Evolutionary conservation across 2,329 filamentous ascomycete genomes (phyloP).

Genomic region (Cladophialophora bantiana): DNA sequence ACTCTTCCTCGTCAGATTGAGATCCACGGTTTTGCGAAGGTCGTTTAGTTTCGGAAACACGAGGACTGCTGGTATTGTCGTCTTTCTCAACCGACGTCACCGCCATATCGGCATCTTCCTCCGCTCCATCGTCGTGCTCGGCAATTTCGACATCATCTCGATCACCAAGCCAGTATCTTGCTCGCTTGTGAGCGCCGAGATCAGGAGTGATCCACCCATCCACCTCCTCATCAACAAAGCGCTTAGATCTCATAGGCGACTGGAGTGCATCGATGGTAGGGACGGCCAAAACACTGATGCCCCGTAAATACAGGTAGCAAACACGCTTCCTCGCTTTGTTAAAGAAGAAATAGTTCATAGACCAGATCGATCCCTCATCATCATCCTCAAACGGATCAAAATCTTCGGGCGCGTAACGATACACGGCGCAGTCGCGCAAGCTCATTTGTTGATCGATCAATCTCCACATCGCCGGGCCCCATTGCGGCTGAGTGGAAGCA

Average conservation of each 20-base stretch:
- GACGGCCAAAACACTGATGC: conserved; percentile 75
- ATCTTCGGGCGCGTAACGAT: conserved; percentile 86
- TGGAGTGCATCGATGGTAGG: conserved; percentile 62
- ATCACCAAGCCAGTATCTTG: conserved; percentile 86
- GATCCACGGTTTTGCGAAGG: conserved; percentile 24
- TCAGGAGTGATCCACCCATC: conserved; percentile 59
- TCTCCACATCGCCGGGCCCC: conserved; percentile 91
- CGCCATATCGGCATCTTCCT: conserved; percentile 42
- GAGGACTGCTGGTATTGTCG: conserved; percentile 2
- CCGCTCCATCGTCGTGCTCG: conserved; percentile 51
- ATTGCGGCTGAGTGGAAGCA: conserved; percentile 60
- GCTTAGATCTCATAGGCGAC: conserved; percentile 54
- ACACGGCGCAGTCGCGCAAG: conserved; percentile 85
- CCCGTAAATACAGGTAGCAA: conserved; percentile 89
- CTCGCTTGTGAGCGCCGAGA: conserved; percentile 75
- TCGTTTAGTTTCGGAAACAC: neutral
- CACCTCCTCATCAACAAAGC: conserved; percentile 52
- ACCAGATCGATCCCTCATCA: conserved; percentile 94
- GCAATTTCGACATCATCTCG: conserved; percentile 55
- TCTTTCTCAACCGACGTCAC: conserved; percentile 39
- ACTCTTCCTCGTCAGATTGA: conserved; percentile 40
- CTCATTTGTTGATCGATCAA: conserved; percentile 94
- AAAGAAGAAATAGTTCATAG: conserved; percentile 96
- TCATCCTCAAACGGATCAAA: conserved; percentile 86
- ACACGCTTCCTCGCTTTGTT: conserved; percentile 91